Conservation (phyloP, 768 basidiomycete species). For the Calocera cornea region DNA sequence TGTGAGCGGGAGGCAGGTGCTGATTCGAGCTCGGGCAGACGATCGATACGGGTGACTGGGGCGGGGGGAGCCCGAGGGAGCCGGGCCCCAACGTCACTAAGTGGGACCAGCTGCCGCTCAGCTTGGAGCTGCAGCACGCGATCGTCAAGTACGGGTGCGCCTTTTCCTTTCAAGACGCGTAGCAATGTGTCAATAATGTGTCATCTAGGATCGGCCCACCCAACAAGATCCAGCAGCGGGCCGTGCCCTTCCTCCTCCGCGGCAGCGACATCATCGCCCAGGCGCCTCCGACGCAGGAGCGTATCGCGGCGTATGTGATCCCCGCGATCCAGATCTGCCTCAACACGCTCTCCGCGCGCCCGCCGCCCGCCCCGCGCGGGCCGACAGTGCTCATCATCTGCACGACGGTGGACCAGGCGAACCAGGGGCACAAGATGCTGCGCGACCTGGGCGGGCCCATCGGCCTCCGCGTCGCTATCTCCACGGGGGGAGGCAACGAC, state of each 20-base stretch:
- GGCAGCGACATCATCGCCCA: slow-evolving; percentile 97
- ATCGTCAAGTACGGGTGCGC: slow-evolving; percentile 86
- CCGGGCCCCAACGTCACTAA: slow-evolving; percentile 74
- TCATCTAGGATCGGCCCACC: slow-evolving; percentile 75
- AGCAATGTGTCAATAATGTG: background rate
- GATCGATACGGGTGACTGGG: slow-evolving; percentile 43
- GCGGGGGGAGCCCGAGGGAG: slow-evolving; percentile 41
- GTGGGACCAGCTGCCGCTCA: slow-evolving; percentile 85
- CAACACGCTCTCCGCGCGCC: slow-evolving; percentile 42
- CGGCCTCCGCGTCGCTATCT: slow-evolving; percentile 79
- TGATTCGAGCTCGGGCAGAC: slow-evolving; percentile 28
- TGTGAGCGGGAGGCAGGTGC: slow-evolving; percentile 2
- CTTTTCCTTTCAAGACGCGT: slow-evolving; percentile 9
- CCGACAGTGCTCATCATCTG: slow-evolving; percentile 88
- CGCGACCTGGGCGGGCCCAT: slow-evolving; percentile 88
- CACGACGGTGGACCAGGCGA: slow-evolving; percentile 96
- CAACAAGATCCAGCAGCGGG: slow-evolving; percentile 96
- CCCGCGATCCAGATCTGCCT: slow-evolving; percentile 76
- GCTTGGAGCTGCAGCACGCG: slow-evolving; percentile 76
- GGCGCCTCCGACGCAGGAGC: slow-evolving; percentile 94
- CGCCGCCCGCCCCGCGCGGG: slow-evolving; percentile 57
- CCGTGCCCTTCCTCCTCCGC: slow-evolving; percentile 84
- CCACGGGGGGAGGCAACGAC: slow-evolving; percentile 65
- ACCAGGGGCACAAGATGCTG: slow-evolving; percentile 90
- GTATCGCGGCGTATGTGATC: slow-evolving; percentile 94